A percentile compares a stretch with the other conserved stretches of the same genome.
Evolutionary conservation across 2,329 filamentous ascomycete species (phyloP).

Genomic region (Xylaria arbuscula): DNA sequence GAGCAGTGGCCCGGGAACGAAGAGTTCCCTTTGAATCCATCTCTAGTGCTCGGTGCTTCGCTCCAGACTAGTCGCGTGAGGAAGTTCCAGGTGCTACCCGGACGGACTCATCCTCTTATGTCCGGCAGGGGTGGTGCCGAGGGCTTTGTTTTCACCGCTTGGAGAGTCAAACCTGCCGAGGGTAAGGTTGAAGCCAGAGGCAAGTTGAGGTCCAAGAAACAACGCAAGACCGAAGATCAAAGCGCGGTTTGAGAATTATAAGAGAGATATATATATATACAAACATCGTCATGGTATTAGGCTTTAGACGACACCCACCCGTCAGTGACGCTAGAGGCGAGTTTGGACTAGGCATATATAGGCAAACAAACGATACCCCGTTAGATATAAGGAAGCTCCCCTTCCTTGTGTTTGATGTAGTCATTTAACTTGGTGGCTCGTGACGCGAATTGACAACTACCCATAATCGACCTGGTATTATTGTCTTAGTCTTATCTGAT

Average conservation of each 20-base stretch:
- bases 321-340: not conserved
- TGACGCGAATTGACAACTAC: not conserved
- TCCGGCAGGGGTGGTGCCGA: conserved; percentile 87
- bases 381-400: conserved; percentile 1
- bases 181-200: conserved; percentile 86
- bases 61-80: conserved; percentile 84
- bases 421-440: conserved; percentile 12
- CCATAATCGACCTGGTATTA: not conserved
- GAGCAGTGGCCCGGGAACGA: conserved; percentile 69
- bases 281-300: conserved; percentile 5
- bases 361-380: conserved; percentile 30
- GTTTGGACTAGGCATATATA: conserved; percentile 6
- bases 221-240: conserved; percentile 55
- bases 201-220: conserved; percentile 77
- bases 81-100: conserved; percentile 90
- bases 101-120: conserved; percentile 94
- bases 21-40: conserved; percentile 90
- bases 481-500: conserved; percentile 18
- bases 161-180: conserved; percentile 81
- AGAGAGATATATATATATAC: conserved; percentile 22
- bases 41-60: conserved; percentile 79
- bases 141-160: conserved; percentile 88
- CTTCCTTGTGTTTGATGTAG: conserved; percentile 11
- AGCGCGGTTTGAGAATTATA: conserved; percentile 11
- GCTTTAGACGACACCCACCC: not conserved